Conservation (phyloP, 2,329 filamentous ascomycete genomes). For the Fusarium tanahbumbuense region DNA sequence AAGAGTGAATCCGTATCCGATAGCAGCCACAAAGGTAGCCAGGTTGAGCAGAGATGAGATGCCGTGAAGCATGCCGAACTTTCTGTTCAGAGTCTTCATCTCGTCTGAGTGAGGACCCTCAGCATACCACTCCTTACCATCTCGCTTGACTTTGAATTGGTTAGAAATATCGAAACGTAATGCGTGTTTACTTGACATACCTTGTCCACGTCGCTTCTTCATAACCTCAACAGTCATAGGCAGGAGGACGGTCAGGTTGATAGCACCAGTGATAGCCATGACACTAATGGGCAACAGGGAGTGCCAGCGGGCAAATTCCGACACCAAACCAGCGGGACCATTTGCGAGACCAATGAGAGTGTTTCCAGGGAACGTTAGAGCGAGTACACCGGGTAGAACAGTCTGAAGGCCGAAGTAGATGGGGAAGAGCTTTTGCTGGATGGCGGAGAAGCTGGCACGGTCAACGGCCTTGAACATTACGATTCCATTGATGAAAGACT, state of each 20-base stretch:
- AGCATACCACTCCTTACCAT: slow-evolving; percentile 89
- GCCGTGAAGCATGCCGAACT: slow-evolving; percentile 83
- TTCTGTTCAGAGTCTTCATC: slow-evolving; percentile 83
- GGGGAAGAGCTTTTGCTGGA: slow-evolving; percentile 86
- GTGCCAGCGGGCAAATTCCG: slow-evolving; percentile 69
- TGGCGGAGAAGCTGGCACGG: slow-evolving; percentile 80
- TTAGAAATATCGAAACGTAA: slow-evolving; percentile 26
- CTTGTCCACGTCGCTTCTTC: slow-evolving; percentile 80
- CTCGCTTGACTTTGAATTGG: slow-evolving; percentile 73
- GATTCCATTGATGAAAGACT: slow-evolving; percentile 81
- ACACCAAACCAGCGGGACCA: slow-evolving; percentile 67
- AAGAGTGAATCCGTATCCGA: slow-evolving; percentile 83
- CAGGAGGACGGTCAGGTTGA: slow-evolving; percentile 78
- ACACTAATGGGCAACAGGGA: slow-evolving; percentile 76
- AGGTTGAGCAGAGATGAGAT: slow-evolving; percentile 84
- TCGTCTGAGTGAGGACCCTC: slow-evolving; percentile 82
- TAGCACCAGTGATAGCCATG: slow-evolving; percentile 76
- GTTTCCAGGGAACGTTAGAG: slow-evolving; percentile 82
- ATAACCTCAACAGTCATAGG: slow-evolving; percentile 82
- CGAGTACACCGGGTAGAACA: slow-evolving; percentile 75
- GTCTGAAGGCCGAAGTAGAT: slow-evolving; percentile 91
- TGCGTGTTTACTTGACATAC: slow-evolving; percentile 58
- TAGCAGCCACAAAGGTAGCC: slow-evolving; percentile 72
- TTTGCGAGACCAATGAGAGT: slow-evolving; percentile 59
- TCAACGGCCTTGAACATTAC: slow-evolving; percentile 82